phyloP scores from a whole-genome alignment of 169 alveolate species.

The Sarcocystis neurona region DNA sequence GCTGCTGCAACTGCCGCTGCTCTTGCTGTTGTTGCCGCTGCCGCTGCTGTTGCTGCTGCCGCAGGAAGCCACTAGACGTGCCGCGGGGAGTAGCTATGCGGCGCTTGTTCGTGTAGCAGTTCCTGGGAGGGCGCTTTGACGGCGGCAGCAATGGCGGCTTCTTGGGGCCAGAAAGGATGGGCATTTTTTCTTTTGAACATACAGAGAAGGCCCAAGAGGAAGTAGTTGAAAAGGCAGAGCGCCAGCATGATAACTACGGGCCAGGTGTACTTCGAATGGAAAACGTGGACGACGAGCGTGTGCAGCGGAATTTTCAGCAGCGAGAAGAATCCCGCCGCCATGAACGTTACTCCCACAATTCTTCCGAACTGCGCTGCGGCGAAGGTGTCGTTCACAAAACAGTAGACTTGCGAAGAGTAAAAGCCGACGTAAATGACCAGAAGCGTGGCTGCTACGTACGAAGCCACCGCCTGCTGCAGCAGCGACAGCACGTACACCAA shows the following conservation, averaged over 20 bases:
- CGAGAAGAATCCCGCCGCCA: conserved; percentile 58
- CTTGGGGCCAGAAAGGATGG: conserved; percentile 64
- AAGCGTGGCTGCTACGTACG: conserved; percentile 52
- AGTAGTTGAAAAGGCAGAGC: conserved; percentile 53
- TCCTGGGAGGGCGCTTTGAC: no score
- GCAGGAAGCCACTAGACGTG: no score
- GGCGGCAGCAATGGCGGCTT: no score
- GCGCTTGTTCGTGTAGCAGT: no score
- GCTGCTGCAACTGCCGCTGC: no score
- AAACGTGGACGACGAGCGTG: conserved; percentile 59
- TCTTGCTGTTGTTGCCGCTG: no score
- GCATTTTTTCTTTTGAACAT: conserved; percentile 45
- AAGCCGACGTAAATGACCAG: conserved; percentile 51
- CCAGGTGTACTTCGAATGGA: conserved; percentile 56
- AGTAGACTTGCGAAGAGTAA: conserved; percentile 63
- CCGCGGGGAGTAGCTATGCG: no score
- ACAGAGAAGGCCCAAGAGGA: conserved; percentile 38
- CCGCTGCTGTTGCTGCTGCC: no score
- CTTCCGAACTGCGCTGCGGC: conserved; percentile 61
- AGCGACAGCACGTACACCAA: conserved; percentile 50
- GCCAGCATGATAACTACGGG: conserved; percentile 59
- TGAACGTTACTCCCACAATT: conserved; percentile 59
- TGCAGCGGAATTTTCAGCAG: conserved; percentile 62
- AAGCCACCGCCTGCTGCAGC: conserved; percentile 34
- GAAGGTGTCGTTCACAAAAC: conserved; percentile 61